Base-by-base conservation (phyloP, 2,329 filamentous ascomycete species). In the Coniochaeta hoffmannii region DNA sequence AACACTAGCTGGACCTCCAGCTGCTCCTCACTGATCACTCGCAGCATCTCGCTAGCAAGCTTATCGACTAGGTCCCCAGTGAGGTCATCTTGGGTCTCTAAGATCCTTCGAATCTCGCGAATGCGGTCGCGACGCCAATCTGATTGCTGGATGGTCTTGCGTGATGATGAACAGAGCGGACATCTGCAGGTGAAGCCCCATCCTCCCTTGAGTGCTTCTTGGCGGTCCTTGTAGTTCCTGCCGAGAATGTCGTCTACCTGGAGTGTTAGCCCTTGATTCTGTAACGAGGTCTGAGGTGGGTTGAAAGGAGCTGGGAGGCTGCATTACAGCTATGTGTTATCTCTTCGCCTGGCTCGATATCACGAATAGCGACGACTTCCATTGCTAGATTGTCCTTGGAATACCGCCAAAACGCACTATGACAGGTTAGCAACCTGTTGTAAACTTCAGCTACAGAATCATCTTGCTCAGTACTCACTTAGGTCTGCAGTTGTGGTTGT, bases 121-220 rank as follows among this genome's bases (percentile, higher is more conserved):
- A 65, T 54, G 5, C 63, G 60, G 8, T 61, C 57, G 19, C 63
- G 56, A 7, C 62, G 59, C 6, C 11, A n/a, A 50, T 66, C 64
- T 0, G 64, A 62, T 11, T 53, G 14, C 11, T 56, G 44, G 14
- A 58, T 54, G 8, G 57, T 41, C 15, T 38, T 46, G 0, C 36
- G 24, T 0, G 51, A 22, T 3, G 60, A 59, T 3, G 60, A 53
- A 55, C 64, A 65, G 6, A 65, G 53, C 3, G 56, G 34, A 54
- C 63, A 66, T 7, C 49, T 32, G 35, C 64, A 65, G 28, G 58
- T 54, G 55, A 66, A 64, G 8, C 63, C 63, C 64, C 62, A 66
- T n/a, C 55, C n/a, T n/a, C n/a, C 44, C 14, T 53, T 30, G 7
- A 63, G 59, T 4, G 60, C 53, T 0, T 53, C 46, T 12, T 56